Conservation (phyloP, 257 asterid genomes). For the Lantana camara region DNA sequence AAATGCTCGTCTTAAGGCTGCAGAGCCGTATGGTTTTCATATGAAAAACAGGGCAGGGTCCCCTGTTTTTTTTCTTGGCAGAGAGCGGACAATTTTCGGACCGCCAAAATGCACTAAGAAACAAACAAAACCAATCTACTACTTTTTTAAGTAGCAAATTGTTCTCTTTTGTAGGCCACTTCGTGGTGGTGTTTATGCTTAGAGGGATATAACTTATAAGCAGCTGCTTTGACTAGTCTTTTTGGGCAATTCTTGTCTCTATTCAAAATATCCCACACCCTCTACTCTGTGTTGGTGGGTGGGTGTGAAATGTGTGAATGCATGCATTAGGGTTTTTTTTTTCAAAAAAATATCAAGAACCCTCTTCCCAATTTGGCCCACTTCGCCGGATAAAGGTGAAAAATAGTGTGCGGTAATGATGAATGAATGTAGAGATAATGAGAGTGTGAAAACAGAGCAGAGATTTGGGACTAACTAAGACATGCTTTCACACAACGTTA, state of each 20-base stretch:
- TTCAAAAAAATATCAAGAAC: constrained; percentile 16
- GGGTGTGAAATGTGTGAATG: too few species aligned
- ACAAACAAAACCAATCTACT: constrained; percentile 28
- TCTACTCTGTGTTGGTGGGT: too few species aligned
- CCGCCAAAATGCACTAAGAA: constrained; percentile 29
- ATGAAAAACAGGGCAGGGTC: constrained; percentile 9
- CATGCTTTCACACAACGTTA: constrained; percentile 4
- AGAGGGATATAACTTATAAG: constrained; percentile 27
- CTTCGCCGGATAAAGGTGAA: constrained; percentile 24
- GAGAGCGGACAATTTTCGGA: constrained; percentile 41
- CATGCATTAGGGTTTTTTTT: too few species aligned
- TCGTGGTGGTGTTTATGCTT: constrained; percentile 20
- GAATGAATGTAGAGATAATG: background rate
- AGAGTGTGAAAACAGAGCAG: background rate
- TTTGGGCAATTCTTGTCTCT: constrained; percentile 33
- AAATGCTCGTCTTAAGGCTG: constrained; percentile 22
- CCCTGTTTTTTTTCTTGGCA: constrained; percentile 24
- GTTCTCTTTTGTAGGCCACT: constrained; percentile 31
- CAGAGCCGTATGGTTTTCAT: constrained; percentile 37
- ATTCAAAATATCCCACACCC: background rate
- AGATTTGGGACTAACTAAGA: background rate
- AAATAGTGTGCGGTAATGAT: background rate
- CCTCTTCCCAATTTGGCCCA: constrained; percentile 31
- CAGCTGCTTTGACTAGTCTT: constrained; percentile 31
- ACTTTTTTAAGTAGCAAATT: constrained; percentile 28